A percentile compares a stretch with the other conserved stretches of the same genome.
phyloP scores from a whole-genome alignment of 2,329 filamentous ascomycete genomes.

The Arthroderma sp. region DNA sequence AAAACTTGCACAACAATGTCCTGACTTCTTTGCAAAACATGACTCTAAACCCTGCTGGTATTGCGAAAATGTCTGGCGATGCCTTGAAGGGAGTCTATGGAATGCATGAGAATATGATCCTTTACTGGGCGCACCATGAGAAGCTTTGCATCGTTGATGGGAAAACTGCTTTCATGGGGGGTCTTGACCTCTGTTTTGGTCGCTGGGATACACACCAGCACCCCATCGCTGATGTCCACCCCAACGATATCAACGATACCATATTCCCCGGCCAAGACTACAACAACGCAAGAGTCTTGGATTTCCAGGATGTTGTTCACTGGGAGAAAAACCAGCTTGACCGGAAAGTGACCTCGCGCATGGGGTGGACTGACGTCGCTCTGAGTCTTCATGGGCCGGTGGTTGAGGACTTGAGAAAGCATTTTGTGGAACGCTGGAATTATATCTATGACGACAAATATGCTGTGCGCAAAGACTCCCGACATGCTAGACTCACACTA shows the following conservation, averaged over 20 bases:
- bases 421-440: conserved; percentile 92
- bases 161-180: conserved; percentile 79
- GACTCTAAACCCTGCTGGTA: conserved; percentile 40
- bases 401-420: conserved; percentile 88
- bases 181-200: conserved; percentile 88
- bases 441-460: conserved; percentile 83
- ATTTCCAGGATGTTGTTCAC: conserved; percentile 79
- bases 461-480: conserved; percentile 38
- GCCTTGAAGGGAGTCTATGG: conserved; percentile 70
- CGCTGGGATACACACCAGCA: conserved; percentile 86
- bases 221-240: conserved; percentile 73
- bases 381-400: conserved; percentile 85
- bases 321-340: conserved; percentile 90
- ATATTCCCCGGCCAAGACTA: conserved; percentile 94
- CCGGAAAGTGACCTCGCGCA: conserved; percentile 81
- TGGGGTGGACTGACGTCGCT: conserved; percentile 96
- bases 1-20: conserved; percentile 49
- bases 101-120: conserved; percentile 67
- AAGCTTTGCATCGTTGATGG: conserved; percentile 97
- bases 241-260: conserved; percentile 54
- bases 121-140: conserved; percentile 97
- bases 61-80: conserved; percentile 56
- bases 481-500: conserved; percentile 32
- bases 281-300: conserved; percentile 94
- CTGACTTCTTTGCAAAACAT: conserved; percentile 43